A percentile compares a stretch with the other conserved stretches of the same genome.
Conservation (phyloP, 2,329 filamentous ascomycete genomes). For the Camillea tinctor region DNA sequence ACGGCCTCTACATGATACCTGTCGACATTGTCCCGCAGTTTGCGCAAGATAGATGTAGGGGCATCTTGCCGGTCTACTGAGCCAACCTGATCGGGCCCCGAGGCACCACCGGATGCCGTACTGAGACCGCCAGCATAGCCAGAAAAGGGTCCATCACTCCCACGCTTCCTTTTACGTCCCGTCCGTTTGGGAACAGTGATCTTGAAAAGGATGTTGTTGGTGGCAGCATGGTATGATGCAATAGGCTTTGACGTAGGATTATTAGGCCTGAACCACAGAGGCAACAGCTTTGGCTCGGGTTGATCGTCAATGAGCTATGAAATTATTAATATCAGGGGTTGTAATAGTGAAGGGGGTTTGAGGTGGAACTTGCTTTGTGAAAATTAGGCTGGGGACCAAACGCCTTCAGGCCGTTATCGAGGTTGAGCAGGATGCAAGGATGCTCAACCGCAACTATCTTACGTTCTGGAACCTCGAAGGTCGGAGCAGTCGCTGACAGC, state of each 20-base stretch:
- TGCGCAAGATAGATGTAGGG: slow-evolving; percentile 56
- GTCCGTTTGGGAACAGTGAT: slow-evolving; percentile 84
- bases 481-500: slow-evolving; percentile 35
- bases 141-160: slow-evolving; percentile 65
- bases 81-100: slow-evolving; percentile 29
- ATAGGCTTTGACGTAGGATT: slow-evolving; percentile 78
- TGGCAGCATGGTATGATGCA: slow-evolving; percentile 70
- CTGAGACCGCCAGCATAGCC: slow-evolving; percentile 39
- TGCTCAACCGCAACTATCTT: slow-evolving; percentile 44
- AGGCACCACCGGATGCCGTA: background rate
- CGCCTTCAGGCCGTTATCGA: slow-evolving; percentile 42
- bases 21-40: slow-evolving; percentile 67
- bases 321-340: background rate
- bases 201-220: slow-evolving; percentile 83
- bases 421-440: slow-evolving; percentile 40
- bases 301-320: slow-evolving; percentile 27
- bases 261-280: slow-evolving; percentile 75
- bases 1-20: slow-evolving; percentile 68
- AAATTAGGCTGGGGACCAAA: slow-evolving; percentile 41
- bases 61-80: slow-evolving; percentile 51
- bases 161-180: slow-evolving; percentile 80
- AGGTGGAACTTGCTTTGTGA: slow-evolving; percentile 31
- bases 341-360: background rate
- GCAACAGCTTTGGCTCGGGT: slow-evolving; percentile 49
- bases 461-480: slow-evolving; percentile 37